Evolutionary conservation across 2,329 filamentous ascomycete genomes (phyloP).

Genomic region (Penicillium sp.): DNA sequence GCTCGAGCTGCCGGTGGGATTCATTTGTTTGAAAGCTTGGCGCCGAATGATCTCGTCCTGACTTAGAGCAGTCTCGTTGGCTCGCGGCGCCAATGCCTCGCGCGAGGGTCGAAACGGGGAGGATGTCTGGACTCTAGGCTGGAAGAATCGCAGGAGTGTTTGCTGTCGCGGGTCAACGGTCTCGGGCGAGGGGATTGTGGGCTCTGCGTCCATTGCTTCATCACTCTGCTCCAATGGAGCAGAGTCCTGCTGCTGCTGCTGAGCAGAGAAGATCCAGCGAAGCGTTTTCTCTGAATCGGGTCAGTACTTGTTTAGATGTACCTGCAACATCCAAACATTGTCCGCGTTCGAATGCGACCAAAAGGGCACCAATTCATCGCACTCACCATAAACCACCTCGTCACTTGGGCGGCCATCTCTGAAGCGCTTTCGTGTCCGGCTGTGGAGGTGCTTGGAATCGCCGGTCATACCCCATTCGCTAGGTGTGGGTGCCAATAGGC

Average conservation of each 20-base stretch:
- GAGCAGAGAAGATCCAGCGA: constrained; percentile 43
- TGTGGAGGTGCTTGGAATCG: constrained; percentile 48
- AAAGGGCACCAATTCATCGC: background rate
- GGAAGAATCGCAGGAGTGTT: constrained; percentile 42
- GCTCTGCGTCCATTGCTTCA: constrained; percentile 27
- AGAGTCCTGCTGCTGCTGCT: constrained; percentile 29
- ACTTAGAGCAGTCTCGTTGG: constrained; percentile 18
- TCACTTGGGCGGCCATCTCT: constrained; percentile 59
- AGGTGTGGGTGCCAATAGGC: constrained; percentile 12
- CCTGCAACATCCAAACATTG: background rate
- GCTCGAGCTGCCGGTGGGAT: constrained; percentile 16
- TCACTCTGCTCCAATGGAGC: constrained; percentile 20
- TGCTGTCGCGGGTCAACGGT: constrained; percentile 40
- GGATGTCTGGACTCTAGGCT: constrained; percentile 21
- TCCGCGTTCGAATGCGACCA: background rate
- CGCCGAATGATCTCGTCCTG: constrained; percentile 21
- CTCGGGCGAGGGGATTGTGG: constrained; percentile 25
- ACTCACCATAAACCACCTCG: constrained; percentile 53
- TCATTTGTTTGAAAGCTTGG: constrained; percentile 18
- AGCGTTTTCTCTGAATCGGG: constrained; percentile 40
- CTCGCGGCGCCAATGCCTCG: constrained; percentile 23
- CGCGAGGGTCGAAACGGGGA: constrained; percentile 19
- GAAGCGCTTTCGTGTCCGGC: constrained; percentile 58
- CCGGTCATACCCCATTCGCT: constrained; percentile 32
- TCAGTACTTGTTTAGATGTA: constrained; percentile 15